A percentile compares a stretch with the other conserved stretches of the same genome.
These are phyloP conservation scores for Leccinellum luteum DNA, from an alignment of 768 basidiomycete species.

Conservation along the genomic window DNA sequence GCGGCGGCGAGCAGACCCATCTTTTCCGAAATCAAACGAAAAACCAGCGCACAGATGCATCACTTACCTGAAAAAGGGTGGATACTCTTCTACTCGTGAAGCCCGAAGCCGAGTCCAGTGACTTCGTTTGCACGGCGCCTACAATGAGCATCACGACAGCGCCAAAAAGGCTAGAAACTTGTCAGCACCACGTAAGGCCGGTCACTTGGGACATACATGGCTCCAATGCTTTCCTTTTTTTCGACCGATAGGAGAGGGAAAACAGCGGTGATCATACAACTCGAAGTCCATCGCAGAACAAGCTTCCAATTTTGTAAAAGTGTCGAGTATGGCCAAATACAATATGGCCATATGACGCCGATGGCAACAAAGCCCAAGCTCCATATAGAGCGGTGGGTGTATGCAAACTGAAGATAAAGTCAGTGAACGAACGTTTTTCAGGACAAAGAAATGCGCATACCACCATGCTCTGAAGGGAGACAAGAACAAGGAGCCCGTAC, in stretches of 20 bases:
- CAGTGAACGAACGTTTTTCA: neutral
- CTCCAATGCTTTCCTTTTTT: conserved; percentile 56
- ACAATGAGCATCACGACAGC: conserved; percentile 43
- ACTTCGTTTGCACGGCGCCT: conserved; percentile 25
- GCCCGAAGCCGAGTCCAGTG: neutral
- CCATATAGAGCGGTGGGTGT: conserved; percentile 72
- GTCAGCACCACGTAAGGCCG: conserved; percentile 6
- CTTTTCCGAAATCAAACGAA: conserved; percentile 30
- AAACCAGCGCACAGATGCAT: neutral
- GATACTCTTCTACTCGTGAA: conserved; percentile 4
- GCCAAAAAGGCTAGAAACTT: conserved; percentile 41
- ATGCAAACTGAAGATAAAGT: conserved; percentile 49
- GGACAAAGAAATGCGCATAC: conserved; percentile 40
- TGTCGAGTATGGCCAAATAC: conserved; percentile 42
- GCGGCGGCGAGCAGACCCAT: conserved; percentile 40
- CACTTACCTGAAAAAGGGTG: conserved; percentile 25
- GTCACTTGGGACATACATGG: conserved; percentile 52
- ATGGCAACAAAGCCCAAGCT: conserved; percentile 59
- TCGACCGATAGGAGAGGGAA: conserved; percentile 76
- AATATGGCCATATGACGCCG: conserved; percentile 64
- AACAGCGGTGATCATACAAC: conserved; percentile 54
- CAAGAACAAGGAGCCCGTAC: conserved; percentile 35
- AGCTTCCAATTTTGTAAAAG: conserved; percentile 27
- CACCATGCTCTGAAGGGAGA: conserved; percentile 66
- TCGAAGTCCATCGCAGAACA: conserved; percentile 41